These are phyloP conservation scores for Lactarius evosmus DNA, from an alignment of 768 basidiomycete species.

Conservation along the genomic window DNA sequence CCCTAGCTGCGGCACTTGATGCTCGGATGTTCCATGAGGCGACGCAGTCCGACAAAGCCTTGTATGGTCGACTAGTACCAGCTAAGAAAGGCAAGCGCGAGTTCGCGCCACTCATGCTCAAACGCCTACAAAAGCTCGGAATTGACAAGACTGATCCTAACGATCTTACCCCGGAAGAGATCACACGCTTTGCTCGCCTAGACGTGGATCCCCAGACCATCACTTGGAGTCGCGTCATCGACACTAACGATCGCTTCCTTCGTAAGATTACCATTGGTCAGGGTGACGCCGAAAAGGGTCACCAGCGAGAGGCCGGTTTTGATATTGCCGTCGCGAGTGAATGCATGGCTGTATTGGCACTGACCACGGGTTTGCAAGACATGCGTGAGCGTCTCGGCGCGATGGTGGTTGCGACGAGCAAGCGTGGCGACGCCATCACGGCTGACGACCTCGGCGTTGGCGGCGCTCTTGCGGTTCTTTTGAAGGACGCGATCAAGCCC, in stretches of 20 bases:
- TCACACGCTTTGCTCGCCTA: constrained; percentile 83
- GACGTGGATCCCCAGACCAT: constrained; percentile 90
- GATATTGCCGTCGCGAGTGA: constrained; percentile 98
- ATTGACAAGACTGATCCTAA: constrained; percentile 93
- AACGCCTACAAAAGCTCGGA: constrained; percentile 90
- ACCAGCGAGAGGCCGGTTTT: constrained; percentile 86
- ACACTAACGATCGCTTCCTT: constrained; percentile 96
- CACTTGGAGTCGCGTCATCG: constrained; percentile 96
- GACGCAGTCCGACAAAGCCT: constrained; percentile 91
- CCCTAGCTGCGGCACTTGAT: constrained; percentile 86
- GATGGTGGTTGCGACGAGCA: constrained; percentile 96
- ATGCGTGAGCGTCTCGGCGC: constrained; percentile 90
- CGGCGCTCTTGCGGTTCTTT: constrained; percentile 91
- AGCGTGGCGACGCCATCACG: constrained; percentile 86
- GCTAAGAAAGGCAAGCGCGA: constrained; percentile 91
- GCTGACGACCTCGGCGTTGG: constrained; percentile 95
- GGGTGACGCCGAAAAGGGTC: constrained; percentile 83
- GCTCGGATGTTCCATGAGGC: constrained; percentile 98
- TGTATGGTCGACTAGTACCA: constrained; percentile 90
- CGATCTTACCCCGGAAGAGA: constrained; percentile 89
- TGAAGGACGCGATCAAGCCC: constrained; percentile 99
- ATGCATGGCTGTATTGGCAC: constrained; percentile 95
- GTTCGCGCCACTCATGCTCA: constrained; percentile 95
- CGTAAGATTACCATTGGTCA: constrained; percentile 94
- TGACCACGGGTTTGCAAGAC: constrained; percentile 83